These are phyloP conservation scores for Bonnemaisonia californica DNA, from an alignment of 31 red algal genomes.

Conservation along the genomic window DNA sequence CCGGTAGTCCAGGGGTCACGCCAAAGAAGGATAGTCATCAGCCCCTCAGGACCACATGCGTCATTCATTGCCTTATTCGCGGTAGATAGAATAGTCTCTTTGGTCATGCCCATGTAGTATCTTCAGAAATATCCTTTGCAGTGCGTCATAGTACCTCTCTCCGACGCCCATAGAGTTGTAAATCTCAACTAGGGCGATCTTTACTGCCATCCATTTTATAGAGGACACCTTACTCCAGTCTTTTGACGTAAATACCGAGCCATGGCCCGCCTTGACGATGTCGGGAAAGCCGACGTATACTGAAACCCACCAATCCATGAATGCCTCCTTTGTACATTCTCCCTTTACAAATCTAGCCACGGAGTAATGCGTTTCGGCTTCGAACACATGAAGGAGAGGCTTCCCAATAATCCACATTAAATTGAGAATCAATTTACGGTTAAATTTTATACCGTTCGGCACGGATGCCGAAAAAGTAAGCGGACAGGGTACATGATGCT, in stretches of 20 bases:
- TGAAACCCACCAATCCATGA: constrained; percentile 27
- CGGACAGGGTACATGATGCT: background rate
- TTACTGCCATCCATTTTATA: constrained; percentile 4
- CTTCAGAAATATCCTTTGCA: constrained; percentile 30
- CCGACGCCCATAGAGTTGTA: constrained; percentile 58
- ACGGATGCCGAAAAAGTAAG: constrained; percentile 11
- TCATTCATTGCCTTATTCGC: too few relatives aligned
- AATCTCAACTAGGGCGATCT: constrained; percentile 40
- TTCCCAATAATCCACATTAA: constrained; percentile 25
- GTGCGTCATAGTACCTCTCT: constrained; percentile 45
- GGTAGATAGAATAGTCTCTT: too few relatives aligned
- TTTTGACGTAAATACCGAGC: constrained; percentile 2
- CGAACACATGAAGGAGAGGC: constrained; percentile 40
- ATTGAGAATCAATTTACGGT: constrained; percentile 25
- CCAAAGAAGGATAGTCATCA: too few relatives aligned
- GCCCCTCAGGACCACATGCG: too few relatives aligned
- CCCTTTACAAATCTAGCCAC: constrained; percentile 4
- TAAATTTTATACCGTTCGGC: constrained; percentile 22
- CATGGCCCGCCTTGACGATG: background rate
- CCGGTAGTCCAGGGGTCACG: too few relatives aligned
- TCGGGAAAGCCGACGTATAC: constrained; percentile 44
- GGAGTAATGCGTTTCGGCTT: constrained; percentile 33
- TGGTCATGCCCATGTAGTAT: too few relatives aligned
- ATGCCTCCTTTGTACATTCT: constrained; percentile 22
- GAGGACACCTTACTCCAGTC: background rate